phyloP scores from a whole-genome alignment of 139 green algal genomes.

The Picochlorum sp. region DNA sequence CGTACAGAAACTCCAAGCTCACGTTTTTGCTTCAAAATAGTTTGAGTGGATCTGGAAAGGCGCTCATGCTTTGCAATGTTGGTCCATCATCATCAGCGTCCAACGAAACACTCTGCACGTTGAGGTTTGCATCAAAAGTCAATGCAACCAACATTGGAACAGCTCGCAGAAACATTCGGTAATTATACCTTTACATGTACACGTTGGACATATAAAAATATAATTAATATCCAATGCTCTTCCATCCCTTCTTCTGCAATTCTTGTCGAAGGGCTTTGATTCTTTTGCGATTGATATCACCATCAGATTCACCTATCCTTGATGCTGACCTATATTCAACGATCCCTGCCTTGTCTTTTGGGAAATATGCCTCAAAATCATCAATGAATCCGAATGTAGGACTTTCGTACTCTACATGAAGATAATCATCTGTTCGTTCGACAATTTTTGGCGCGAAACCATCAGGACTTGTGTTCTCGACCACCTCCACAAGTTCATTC shows the following conservation, averaged over 20 bases:
- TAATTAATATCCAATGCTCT: conserved; percentile 54
- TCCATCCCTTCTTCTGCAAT: conserved; percentile 81
- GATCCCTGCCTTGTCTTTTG: conserved; percentile 23
- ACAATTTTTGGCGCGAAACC: conserved; percentile 77
- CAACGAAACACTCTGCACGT: conserved; percentile 70
- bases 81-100: conserved; percentile 62
- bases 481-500: conserved; percentile 29
- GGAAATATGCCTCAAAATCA: conserved; percentile 82
- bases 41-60: conserved; percentile 59
- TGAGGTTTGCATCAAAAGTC: conserved; percentile 83
- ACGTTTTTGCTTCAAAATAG: conserved; percentile 75
- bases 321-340: conserved; percentile 64
- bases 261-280: conserved; percentile 76
- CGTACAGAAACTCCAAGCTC: conserved; percentile 92
- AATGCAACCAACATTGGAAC: conserved; percentile 68
- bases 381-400: conserved; percentile 89
- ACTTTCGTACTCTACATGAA: conserved; percentile 86
- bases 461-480: conserved; percentile 58
- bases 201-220: too few species aligned
- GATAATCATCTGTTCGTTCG: conserved; percentile 75
- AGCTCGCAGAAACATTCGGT: conserved; percentile 14
- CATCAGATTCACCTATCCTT: conserved; percentile 74
- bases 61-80: conserved; percentile 93
- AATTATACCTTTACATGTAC: background rate
- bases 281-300: conserved; percentile 89